Conservation (phyloP, 192 early-diverging fungal genomes). For the Podila verticillata region DNA sequence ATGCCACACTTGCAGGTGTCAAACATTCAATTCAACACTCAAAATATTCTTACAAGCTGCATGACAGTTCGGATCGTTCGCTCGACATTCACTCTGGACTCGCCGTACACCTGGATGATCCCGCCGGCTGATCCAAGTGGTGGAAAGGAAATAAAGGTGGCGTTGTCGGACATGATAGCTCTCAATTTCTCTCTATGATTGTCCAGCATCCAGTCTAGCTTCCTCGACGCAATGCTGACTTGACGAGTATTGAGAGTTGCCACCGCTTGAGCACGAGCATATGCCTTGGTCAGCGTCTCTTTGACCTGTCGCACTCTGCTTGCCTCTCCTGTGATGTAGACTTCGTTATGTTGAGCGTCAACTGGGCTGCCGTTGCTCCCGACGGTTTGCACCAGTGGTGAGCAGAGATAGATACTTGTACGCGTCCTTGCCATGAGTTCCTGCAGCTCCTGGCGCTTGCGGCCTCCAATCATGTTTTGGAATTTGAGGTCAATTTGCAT, state of each 20-base stretch:
- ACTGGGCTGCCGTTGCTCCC: conserved; percentile 28
- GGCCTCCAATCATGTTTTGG: conserved; percentile 77
- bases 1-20: too few relatives aligned
- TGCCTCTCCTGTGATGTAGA: conserved; percentile 60
- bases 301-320: conserved; percentile 56
- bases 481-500: conserved; percentile 54
- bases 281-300: conserved; percentile 41
- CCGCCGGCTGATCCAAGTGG: conserved; percentile 61
- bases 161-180: conserved; percentile 80
- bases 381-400: conserved; percentile 56
- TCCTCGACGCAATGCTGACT: conserved; percentile 64
- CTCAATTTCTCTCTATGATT: conserved; percentile 60
- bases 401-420: conserved; percentile 81
- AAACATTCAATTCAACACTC: too few relatives aligned
- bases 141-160: conserved; percentile 69
- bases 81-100: conserved; percentile 72
- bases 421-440: conserved; percentile 73
- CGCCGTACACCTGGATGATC: conserved; percentile 67
- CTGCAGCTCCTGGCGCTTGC: conserved; percentile 66
- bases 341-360: conserved; percentile 41
- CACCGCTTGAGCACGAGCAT: conserved; percentile 51
- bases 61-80: conserved; percentile 73
- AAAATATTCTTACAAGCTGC: conserved; percentile 60
- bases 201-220: conserved; percentile 81
- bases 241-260: conserved; percentile 29